A percentile compares a stretch with the other conserved stretches of the same genome.
phyloP scores from a whole-genome alignment of 306 rosid genomes.

The Dalbergia oliveri region DNA sequence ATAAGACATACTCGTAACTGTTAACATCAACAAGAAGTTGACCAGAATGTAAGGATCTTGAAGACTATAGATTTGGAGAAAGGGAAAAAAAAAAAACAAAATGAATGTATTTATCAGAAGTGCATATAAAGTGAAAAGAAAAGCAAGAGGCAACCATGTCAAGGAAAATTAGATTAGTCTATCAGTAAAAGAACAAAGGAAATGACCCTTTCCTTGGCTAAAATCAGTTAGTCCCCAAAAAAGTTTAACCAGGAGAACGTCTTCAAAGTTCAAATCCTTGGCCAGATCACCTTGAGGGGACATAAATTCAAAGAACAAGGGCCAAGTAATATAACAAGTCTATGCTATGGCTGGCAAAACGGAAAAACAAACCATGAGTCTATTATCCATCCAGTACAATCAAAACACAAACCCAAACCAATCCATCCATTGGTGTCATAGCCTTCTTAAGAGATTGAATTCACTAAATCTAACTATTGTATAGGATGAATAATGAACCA shows the following conservation, averaged over 20 bases:
- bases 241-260: not conserved
- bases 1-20: not conserved
- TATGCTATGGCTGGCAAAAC: not conserved
- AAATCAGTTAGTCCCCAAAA: not conserved
- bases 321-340: not conserved
- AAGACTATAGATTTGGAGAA: not conserved
- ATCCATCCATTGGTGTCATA: too few relatives aligned
- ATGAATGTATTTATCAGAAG: not conserved
- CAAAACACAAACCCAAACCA: too few relatives aligned
- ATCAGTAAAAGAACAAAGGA: not conserved
- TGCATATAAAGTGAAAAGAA: not conserved
- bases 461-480: too few relatives aligned
- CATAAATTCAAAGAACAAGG: not conserved
- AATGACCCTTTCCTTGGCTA: not conserved
- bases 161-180: not conserved
- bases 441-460: too few relatives aligned
- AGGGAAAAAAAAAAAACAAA: not conserved
- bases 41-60: constrained; percentile 4
- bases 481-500: too few relatives aligned
- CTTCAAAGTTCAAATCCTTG: not conserved
- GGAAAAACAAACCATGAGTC: not conserved
- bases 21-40: not conserved
- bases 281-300: not conserved
- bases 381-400: too few relatives aligned
- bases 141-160: not conserved